phyloP scores from a whole-genome alignment of 2,329 filamentous ascomycete genomes.

The Lachnellula subtilissima region DNA sequence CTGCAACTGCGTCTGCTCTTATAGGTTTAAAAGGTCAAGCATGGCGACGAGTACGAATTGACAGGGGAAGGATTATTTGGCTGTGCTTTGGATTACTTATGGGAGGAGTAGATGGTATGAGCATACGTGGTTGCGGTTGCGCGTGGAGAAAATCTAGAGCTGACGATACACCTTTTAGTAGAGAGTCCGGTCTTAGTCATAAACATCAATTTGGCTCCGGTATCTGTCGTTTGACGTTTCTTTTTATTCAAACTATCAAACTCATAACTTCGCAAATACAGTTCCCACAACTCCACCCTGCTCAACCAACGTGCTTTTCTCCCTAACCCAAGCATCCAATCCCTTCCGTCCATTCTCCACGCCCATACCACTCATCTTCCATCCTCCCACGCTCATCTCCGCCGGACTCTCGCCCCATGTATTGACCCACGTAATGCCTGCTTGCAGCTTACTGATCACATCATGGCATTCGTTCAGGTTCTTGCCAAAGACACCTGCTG shows the following conservation, averaged over 20 bases:
- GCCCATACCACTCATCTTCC: constrained; percentile 85
- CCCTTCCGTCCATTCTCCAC: constrained; percentile 81
- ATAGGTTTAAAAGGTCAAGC: no score
- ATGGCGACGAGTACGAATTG: no score
- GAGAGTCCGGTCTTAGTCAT: no score
- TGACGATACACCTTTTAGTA: no score
- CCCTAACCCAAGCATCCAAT: constrained; percentile 75
- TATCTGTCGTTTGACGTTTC: not conserved
- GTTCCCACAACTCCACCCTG: constrained; percentile 63
- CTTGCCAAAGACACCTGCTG: constrained; percentile 76
- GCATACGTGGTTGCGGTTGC: no score
- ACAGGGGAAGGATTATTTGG: no score
- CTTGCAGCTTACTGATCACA: constrained; percentile 66
- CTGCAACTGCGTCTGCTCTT: no score
- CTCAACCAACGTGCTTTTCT: constrained; percentile 85
- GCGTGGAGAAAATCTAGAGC: no score
- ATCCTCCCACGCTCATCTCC: constrained; percentile 88
- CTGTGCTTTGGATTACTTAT: no score
- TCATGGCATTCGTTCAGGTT: constrained; percentile 70
- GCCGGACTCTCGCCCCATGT: constrained; percentile 90
- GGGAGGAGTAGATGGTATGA: no score
- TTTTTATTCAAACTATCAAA: not conserved
- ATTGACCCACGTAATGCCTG: constrained; percentile 89
- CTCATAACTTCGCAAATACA: constrained; percentile 61
- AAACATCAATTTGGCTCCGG: no score